Conservation (phyloP, 2,329 filamentous ascomycete species). For the Pseudogymnoascus sp. region DNA sequence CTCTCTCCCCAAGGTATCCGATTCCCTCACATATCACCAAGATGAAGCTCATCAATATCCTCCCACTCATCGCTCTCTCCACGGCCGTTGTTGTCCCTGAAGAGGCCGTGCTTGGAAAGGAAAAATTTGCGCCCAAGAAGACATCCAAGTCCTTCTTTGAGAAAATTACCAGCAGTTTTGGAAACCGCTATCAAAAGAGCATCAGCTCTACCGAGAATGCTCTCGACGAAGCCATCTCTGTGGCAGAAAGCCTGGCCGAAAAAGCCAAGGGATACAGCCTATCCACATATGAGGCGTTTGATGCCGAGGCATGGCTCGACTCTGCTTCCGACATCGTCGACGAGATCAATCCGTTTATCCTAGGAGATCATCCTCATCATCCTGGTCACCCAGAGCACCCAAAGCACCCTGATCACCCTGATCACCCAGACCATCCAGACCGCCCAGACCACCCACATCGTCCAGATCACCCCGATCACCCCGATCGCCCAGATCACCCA, state of each 20-base stretch:
- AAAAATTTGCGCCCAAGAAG: constrained; percentile 32
- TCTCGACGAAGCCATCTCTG: constrained; percentile 26
- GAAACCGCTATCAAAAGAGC: constrained; percentile 23
- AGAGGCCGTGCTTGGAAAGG: constrained; percentile 38
- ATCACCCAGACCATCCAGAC: background rate
- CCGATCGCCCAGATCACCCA: background rate
- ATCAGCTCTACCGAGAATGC: constrained; percentile 24
- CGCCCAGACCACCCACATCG: constrained; percentile 17
- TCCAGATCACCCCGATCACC: constrained; percentile 25
- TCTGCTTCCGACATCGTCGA: constrained; percentile 30
- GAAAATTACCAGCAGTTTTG: constrained; percentile 27
- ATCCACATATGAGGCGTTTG: constrained; percentile 25
- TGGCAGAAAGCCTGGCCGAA: constrained; percentile 16
- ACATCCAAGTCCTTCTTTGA: constrained; percentile 26
- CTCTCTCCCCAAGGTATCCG: background rate
- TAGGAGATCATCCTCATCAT: constrained; percentile 1
- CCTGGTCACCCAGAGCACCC: background rate
- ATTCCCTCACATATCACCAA: constrained; percentile 16
- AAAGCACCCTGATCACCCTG: background rate
- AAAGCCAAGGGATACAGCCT: constrained; percentile 16
- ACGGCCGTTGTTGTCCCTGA: constrained; percentile 47
- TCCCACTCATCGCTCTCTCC: constrained; percentile 42
- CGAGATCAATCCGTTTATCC: constrained; percentile 23
- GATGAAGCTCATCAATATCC: constrained; percentile 35
- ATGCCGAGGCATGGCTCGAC: constrained; percentile 26